Base-by-base conservation (phyloP, 1,284 basidiomycete species). In the Naganishia sp. region DNA sequence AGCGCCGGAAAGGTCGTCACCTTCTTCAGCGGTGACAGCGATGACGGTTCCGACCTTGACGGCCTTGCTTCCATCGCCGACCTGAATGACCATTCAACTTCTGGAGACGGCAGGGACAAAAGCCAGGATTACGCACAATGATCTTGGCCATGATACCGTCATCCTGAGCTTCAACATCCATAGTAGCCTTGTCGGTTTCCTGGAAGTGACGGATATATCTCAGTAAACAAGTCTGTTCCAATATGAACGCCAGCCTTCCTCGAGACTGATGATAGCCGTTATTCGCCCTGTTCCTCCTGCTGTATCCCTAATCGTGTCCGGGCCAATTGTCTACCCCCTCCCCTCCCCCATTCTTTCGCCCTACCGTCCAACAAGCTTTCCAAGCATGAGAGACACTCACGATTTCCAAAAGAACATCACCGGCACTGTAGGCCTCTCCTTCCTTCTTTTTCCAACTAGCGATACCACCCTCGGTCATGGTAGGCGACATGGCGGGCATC, bases 121-220 rank as follows among this genome's bases (percentile, higher is more conserved):
- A 23, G 6, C 11, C 3, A n/a, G 10, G 21, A 36, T 10, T 25
- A 80, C 82, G 70, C 71, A 84, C 82, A 63, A 86, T 75, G 73
- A 86, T 96, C 86, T 97, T 98, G 64, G 90, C 94, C 68, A 99
- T 82, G 69, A 97, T 82, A 76, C 95, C 95, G 73, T 98, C 94
- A 57, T 99, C 95, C 81, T 94, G 93, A 16, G 95, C 93, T 81
- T 99, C 95, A 31, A 99, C 95, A 81, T 99, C 95, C 81, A 99
- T 99, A 49, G 93, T 95, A 18, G 95, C 95, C 85, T 98, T 98
- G 87, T 98, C 94, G 59, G 95, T 98, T 88, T 98, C 94, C 92
- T 94, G 71, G 43, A 55, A 57, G 56, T 9, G 9, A n/a, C n/a
- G 28, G 59, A 6, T 23, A 45, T 49, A 6, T 23, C 36, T 49